phyloP scores from a whole-genome alignment of 495 filamentous ascomycete species.

The Penicillium argentinense region DNA sequence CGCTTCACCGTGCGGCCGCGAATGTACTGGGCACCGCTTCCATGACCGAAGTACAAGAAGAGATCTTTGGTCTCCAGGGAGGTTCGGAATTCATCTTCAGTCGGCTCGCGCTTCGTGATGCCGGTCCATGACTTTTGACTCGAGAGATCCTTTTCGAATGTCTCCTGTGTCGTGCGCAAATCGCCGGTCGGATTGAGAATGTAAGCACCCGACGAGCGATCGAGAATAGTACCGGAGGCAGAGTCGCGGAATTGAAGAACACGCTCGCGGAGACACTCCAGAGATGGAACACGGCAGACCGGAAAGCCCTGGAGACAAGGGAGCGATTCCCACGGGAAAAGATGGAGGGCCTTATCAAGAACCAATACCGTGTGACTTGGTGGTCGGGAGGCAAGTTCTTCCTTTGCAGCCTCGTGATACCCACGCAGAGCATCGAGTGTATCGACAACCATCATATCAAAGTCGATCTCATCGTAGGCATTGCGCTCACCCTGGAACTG shows the following conservation, averaged over 20 bases:
- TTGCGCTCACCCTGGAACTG: conserved; percentile 97
- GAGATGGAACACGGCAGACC: conserved; percentile 79
- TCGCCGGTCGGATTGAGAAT: conserved; percentile 88
- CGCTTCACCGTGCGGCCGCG: conserved; percentile 73
- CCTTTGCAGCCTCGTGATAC: conserved; percentile 64
- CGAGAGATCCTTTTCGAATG: conserved; percentile 63
- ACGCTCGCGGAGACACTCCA: conserved; percentile 73
- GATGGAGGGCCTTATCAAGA: conserved; percentile 86
- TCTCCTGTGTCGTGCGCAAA: conserved; percentile 72
- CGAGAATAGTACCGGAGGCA: conserved; percentile 24
- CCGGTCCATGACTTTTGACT: conserved; percentile 60
- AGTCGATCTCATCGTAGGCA: conserved; percentile 97
- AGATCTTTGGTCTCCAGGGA: conserved; percentile 61
- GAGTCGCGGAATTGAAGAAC: conserved; percentile 52
- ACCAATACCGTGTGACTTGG: conserved; percentile 86
- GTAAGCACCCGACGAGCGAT: conserved; percentile 65
- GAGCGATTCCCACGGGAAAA: conserved; percentile 94
- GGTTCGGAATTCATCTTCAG: conserved; percentile 71
- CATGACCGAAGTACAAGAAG: conserved; percentile 93
- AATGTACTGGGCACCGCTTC: conserved; percentile 92
- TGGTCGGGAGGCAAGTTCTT: conserved; percentile 54
- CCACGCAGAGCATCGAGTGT: conserved; percentile 74
- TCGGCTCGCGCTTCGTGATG: conserved; percentile 65
- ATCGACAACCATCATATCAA: conserved; percentile 85
- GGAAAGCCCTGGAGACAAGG: conserved; percentile 79